Evolutionary conservation across 108 stramenopile species (phyloP).

Genomic region (Cyclotella distinguenda): DNA sequence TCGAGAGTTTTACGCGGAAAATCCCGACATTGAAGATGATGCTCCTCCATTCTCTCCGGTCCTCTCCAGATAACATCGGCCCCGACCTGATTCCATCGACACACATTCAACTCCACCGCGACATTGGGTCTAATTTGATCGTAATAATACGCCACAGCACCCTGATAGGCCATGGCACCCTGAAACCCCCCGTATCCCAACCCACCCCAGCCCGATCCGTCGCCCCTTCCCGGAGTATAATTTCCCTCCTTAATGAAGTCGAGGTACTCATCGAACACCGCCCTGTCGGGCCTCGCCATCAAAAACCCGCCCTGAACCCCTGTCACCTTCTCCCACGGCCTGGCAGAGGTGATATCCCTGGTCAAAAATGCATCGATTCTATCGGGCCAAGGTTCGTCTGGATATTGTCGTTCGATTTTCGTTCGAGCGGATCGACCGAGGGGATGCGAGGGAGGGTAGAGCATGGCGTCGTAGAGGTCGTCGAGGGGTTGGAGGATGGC

Average conservation of each 20-base stretch:
- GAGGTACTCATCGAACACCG: slow-evolving; percentile 50
- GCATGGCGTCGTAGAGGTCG: slow-evolving; percentile 67
- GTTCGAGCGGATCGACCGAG: slow-evolving; percentile 19
- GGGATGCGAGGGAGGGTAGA: slow-evolving; percentile 36
- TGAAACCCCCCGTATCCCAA: slow-evolving; percentile 57
- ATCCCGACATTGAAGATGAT: slow-evolving; percentile 63
- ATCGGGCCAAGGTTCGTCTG: slow-evolving; percentile 41
- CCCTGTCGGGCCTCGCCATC: slow-evolving; percentile 39
- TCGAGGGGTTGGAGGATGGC: slow-evolving; percentile 61
- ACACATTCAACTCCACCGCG: slow-evolving; percentile 60
- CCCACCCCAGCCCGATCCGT: slow-evolving; percentile 52
- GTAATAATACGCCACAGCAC: slow-evolving; percentile 61
- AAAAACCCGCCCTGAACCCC: slow-evolving; percentile 67
- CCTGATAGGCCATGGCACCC: slow-evolving; percentile 68
- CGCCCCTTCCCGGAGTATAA: slow-evolving; percentile 43
- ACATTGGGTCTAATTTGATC: slow-evolving; percentile 45
- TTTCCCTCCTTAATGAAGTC: slow-evolving; percentile 52
- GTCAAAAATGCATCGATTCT: slow-evolving; percentile 58
- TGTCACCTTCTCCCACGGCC: slow-evolving; percentile 48
- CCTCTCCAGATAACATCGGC: slow-evolving; percentile 59
- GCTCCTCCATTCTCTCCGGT: slow-evolving; percentile 49
- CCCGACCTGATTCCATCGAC: slow-evolving; percentile 68
- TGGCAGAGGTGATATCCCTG: slow-evolving; percentile 50
- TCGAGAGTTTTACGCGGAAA: slow-evolving; percentile 48
- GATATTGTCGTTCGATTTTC: slow-evolving; percentile 45